Percentiles rank a stretch among this genome's conserved stretches.
Conservation (phyloP, 2,329 filamentous ascomycete genomes). For the Waltergamsia citrina region DNA sequence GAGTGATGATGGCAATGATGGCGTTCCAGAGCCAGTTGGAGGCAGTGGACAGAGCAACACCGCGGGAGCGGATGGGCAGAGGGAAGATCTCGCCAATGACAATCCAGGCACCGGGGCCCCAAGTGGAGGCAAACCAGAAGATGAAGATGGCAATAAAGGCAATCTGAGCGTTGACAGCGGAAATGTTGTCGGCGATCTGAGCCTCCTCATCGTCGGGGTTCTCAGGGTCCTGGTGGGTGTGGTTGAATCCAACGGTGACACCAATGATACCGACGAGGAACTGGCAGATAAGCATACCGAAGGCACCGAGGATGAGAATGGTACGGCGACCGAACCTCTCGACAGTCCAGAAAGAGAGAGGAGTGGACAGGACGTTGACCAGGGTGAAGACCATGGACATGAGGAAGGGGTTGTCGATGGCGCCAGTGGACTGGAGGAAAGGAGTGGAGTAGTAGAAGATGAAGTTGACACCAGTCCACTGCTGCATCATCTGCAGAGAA, state of each 20-base stretch:
- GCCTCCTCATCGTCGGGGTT: slow-evolving; percentile 19
- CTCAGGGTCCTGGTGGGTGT: slow-evolving; percentile 34
- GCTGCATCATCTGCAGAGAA: slow-evolving; percentile 73
- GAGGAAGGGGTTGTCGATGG: slow-evolving; percentile 70
- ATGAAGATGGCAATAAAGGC: slow-evolving; percentile 89
- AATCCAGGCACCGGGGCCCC: slow-evolving; percentile 75
- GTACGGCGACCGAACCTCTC: slow-evolving; percentile 74
- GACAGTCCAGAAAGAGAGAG: slow-evolving; percentile 78
- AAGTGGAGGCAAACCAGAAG: slow-evolving; percentile 85
- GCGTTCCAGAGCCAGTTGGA: slow-evolving; percentile 93
- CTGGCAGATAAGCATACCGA: slow-evolving; percentile 79
- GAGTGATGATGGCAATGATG: slow-evolving; percentile 59
- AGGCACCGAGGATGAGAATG: slow-evolving; percentile 68
- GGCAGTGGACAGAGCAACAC: slow-evolving; percentile 77
- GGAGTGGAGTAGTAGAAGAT: slow-evolving; percentile 83
- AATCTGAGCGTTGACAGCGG: slow-evolving; percentile 61
- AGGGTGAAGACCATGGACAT: slow-evolving; percentile 80
- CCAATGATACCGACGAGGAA: slow-evolving; percentile 77
- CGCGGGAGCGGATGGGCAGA: slow-evolving; percentile 77
- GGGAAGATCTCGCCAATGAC: slow-evolving; percentile 89
- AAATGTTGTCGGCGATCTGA: slow-evolving; percentile 38
- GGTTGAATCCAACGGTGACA: slow-evolving; percentile 47
- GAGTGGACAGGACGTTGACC: slow-evolving; percentile 80
- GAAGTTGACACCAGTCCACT: slow-evolving; percentile 83
- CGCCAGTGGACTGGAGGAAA: slow-evolving; percentile 72